A percentile compares a stretch with the other conserved stretches of the same genome.
phyloP scores from a whole-genome alignment of 805 yeast genomes.

The Sugiyamaella qingdaonensis region DNA sequence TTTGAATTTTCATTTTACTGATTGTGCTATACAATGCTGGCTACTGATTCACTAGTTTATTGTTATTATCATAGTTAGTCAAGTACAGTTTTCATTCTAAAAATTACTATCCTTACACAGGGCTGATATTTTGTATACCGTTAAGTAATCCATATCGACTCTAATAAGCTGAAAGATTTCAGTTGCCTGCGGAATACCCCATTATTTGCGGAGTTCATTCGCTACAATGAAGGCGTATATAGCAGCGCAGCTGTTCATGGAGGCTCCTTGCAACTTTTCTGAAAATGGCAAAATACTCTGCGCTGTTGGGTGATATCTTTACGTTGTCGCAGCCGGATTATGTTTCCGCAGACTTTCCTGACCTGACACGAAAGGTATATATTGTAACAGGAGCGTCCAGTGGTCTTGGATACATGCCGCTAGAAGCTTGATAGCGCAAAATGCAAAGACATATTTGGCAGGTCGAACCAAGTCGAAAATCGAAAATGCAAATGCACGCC shows the following conservation, averaged over 20 bases:
- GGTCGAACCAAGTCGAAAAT: constrained; percentile 36
- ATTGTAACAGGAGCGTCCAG: constrained; percentile 34
- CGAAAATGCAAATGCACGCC: constrained; percentile 26
- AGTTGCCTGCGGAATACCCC: too few species aligned
- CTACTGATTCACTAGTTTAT: too few species aligned
- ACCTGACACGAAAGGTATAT: constrained; percentile 33
- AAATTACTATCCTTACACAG: too few species aligned
- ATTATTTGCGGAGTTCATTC: neutral
- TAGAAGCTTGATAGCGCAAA: constrained; percentile 31
- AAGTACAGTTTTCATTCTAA: too few species aligned
- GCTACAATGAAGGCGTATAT: neutral
- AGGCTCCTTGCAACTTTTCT: neutral
- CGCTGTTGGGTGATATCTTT: neutral
- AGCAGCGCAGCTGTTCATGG: neutral
- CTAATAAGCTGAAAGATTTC: too few species aligned
- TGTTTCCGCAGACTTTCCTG: constrained; percentile 26
- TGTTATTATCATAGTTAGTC: too few species aligned
- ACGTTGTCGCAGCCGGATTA: neutral
- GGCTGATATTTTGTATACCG: too few species aligned
- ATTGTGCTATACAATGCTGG: too few species aligned
- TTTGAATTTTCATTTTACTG: too few species aligned
- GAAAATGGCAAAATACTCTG: neutral
- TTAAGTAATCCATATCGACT: too few species aligned
- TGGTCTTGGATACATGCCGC: constrained; percentile 35
- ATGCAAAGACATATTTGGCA: constrained; percentile 36